Evolutionary conservation across 441 rosid genomes (phyloP).

Genomic region (Euphorbia celastroides): DNA sequence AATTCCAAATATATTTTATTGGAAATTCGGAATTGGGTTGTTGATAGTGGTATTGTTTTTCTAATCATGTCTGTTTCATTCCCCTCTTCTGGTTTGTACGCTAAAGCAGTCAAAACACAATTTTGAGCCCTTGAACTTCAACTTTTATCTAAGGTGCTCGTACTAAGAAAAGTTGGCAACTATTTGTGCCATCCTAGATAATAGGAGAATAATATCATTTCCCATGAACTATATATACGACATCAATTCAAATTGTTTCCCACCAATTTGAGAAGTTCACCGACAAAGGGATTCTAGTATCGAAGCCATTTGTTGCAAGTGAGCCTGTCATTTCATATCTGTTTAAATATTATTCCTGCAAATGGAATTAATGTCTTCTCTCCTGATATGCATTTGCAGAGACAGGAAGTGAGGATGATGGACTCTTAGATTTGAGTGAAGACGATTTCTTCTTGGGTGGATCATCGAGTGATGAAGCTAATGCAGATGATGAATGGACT

Average conservation of each 20-base stretch:
- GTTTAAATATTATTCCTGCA: background rate
- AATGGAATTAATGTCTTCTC: conserved; percentile 9
- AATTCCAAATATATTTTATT: background rate
- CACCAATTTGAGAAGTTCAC: background rate
- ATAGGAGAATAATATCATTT: background rate
- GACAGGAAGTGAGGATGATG: conserved; percentile 96
- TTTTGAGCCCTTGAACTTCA: background rate
- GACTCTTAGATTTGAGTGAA: conserved; percentile 79
- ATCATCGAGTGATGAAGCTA: conserved; percentile 91
- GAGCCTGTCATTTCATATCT: conserved; percentile 4
- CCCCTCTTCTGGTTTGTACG: background rate
- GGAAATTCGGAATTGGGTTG: conserved; percentile 4
- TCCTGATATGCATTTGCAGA: conserved; percentile 36
- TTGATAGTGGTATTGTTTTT: background rate
- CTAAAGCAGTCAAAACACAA: background rate
- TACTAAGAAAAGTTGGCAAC: background rate
- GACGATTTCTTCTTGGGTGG: conserved; percentile 81
- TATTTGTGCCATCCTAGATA: background rate
- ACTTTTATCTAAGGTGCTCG: background rate
- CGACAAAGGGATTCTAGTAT: background rate
- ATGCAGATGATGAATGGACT: conserved; percentile 96
- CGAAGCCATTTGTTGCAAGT: conserved; percentile 2
- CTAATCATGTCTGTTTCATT: background rate
- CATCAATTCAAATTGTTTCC: background rate
- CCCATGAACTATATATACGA: background rate